Evolutionary conservation across 1,284 basidiomycete species (phyloP), one percentile per base, ranked within the genome.

Genomic region (Lignosus rhinocerotis): DNA sequence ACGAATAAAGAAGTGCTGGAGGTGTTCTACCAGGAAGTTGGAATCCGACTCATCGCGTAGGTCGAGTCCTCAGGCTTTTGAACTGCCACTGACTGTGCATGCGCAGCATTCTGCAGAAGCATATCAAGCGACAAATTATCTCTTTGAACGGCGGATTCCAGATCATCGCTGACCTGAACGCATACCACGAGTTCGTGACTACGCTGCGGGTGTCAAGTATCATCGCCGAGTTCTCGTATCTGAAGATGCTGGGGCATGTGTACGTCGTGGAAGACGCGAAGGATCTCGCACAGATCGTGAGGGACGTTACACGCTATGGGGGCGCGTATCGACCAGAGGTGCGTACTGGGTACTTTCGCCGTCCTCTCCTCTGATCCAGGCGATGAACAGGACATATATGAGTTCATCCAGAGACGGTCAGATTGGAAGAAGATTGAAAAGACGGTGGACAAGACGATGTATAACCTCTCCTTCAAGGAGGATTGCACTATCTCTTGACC

Each of bases 391-490:
- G 90, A 92, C 69, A 83, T 96, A 42, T 96, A 96, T 72, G 94
- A 96, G 73, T 96, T 96, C 68, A 92, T 96, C 66, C 94, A 96
- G 73, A 79, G 94, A 14, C 81, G 95, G 41, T 90, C 92, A 5
- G 95, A 98, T 73, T 97, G 95, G 95, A 96, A 96, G 76, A 94
- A 92, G 77, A 97, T 97, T 63, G 94, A 97, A 72, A 95, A 93
- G 73, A 88, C 85, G 16, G 95, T 97, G 44, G 94, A 97, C 77
- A 94, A 95, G 78, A 88, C 92, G 53, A 92, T 96, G 94, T 96
- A 96, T 76, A 94, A 93, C 69, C 74, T 96, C 56, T 94, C 91
- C 66, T 94, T 95, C 69, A 92, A 89, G 70, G 94, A 96, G 72
- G 94, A 96, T 71, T 96, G 94, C 78, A 71, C 88, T 33, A 72